These are phyloP conservation scores for Trichophyton benhamiae DNA, from an alignment of 2,329 filamentous ascomycete species.

Conservation along the genomic window DNA sequence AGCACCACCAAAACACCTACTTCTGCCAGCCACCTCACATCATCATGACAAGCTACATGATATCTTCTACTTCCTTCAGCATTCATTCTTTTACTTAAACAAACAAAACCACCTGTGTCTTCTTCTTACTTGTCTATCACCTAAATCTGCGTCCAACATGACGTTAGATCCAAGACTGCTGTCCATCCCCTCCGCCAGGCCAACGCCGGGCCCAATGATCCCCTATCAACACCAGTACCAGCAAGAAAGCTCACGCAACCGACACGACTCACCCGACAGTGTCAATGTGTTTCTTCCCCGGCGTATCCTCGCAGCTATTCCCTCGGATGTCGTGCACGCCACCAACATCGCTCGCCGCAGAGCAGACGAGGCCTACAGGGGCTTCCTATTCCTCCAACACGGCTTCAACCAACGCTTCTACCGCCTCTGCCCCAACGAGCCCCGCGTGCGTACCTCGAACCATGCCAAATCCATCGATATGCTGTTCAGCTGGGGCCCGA, in stretches of 20 bases:
- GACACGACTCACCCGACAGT: neutral
- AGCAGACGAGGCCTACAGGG: constrained; percentile 12
- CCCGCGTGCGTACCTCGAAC: constrained; percentile 1
- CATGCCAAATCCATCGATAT: constrained; percentile 18
- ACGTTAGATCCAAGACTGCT: neutral
- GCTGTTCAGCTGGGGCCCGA: constrained; percentile 18
- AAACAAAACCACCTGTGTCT: neutral
- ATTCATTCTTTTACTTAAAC: neutral
- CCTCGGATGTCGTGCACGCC: constrained; percentile 6
- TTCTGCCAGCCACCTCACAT: no score
- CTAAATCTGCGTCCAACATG: neutral
- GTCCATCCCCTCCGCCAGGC: neutral
- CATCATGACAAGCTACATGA: no score
- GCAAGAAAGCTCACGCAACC: no score
- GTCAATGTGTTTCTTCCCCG: neutral
- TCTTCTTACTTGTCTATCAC: neutral
- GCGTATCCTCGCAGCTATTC: neutral
- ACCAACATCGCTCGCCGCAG: constrained; percentile 12
- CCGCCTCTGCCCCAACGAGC: constrained; percentile 17
- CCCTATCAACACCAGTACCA: neutral
- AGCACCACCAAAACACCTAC: no score
- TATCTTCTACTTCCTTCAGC: neutral
- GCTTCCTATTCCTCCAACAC: constrained; percentile 14
- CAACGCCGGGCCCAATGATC: neutral
- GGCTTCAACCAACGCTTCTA: constrained; percentile 16